Evolutionary conservation across 257 asterid species (phyloP), one percentile per base, ranked within the genome.

Genomic region (Primulina huaijiensis): DNA sequence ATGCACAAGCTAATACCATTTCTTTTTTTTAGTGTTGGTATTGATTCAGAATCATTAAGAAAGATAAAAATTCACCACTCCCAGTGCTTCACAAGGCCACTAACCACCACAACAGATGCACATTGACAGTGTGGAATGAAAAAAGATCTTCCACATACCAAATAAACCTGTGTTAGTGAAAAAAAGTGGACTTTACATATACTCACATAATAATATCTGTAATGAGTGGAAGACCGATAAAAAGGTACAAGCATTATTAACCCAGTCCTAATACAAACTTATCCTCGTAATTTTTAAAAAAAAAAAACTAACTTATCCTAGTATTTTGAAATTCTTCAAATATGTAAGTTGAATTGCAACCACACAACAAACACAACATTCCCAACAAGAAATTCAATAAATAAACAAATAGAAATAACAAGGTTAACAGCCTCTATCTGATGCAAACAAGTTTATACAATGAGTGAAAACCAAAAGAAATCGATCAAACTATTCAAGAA

Each of bases 401-500:
- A 11, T 43, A 43, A 43, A 43, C 53, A 43, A 16, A 50, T 50
- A 5, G 56, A 50, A 50, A 4, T 16, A 50, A 50, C 56, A 14
- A 14, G 56, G 20, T 50, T 6, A 50, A 50, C 20, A 50, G 56
- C 19, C 20, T 14, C n/a, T 3, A 14, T 14, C 53, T 43, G 50
- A 38, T 9, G 50, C 53, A 3, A 12, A 43, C 20, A 4, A 50
- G 56, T 2, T 14, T 5, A 50, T 16, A 50, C 8, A 16, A 50
- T 50, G 16, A 50, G 56, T 50, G 20, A 5, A 38, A 38, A 14
- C 20, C 56, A 50, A 50, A 29, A 21, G 57, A 20, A 40, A 3
- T 2, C 7, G 35, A 73, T 21, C 68, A 64, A 35, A 55, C 33
- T 60, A 67, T 69, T 35, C 33, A 40, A 68, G 65, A 30, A 21